These are phyloP conservation scores for Juglanconis juglandina DNA, from an alignment of 2,329 filamentous ascomycete genomes.

Conservation along the genomic window DNA sequence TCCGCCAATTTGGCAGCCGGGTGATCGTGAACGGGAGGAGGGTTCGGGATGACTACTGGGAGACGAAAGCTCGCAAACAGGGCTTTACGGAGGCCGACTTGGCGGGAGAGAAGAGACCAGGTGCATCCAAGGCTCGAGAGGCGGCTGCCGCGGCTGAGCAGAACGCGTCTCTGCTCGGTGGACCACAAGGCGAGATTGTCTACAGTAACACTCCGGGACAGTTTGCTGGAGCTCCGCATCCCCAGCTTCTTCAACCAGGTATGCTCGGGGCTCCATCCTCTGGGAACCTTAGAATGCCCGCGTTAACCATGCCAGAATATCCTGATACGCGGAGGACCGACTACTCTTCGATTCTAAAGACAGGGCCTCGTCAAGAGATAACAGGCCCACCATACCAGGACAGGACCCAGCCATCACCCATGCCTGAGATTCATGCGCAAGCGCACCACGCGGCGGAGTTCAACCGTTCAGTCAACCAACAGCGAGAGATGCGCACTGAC, in stretches of 20 bases:
- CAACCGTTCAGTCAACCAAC: slow-evolving; percentile 78
- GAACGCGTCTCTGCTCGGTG: slow-evolving; percentile 58
- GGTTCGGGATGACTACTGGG: slow-evolving; percentile 98
- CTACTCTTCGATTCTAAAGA: slow-evolving; percentile 72
- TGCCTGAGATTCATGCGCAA: slow-evolving; percentile 78
- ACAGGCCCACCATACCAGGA: slow-evolving; percentile 86
- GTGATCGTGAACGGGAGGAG: slow-evolving; percentile 86
- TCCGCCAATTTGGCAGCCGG: slow-evolving; percentile 93
- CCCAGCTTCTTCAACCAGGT: slow-evolving; percentile 68
- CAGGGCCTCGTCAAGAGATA: slow-evolving; percentile 84
- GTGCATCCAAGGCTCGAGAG: slow-evolving; percentile 83
- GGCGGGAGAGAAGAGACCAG: slow-evolving; percentile 92
- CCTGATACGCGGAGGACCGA: slow-evolving; percentile 75
- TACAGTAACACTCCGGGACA: slow-evolving; percentile 72
- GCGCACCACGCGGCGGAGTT: slow-evolving; percentile 86
- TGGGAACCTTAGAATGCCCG: slow-evolving; percentile 70
- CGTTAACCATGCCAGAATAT: slow-evolving; percentile 79
- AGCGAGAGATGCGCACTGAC: slow-evolving; percentile 73
- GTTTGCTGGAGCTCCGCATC: slow-evolving; percentile 64
- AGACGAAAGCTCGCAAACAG: slow-evolving; percentile 93
- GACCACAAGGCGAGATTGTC: slow-evolving; percentile 80
- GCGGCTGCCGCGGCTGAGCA: slow-evolving; percentile 66
- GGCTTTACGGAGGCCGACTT: slow-evolving; percentile 96
- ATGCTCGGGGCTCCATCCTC: slow-evolving; percentile 59
- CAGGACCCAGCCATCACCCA: slow-evolving; percentile 70